Percentiles rank a stretch among this genome's conserved stretches.
Evolutionary conservation across 805 yeast species (phyloP).

Genomic region (Saturnispora serradocipensis): DNA sequence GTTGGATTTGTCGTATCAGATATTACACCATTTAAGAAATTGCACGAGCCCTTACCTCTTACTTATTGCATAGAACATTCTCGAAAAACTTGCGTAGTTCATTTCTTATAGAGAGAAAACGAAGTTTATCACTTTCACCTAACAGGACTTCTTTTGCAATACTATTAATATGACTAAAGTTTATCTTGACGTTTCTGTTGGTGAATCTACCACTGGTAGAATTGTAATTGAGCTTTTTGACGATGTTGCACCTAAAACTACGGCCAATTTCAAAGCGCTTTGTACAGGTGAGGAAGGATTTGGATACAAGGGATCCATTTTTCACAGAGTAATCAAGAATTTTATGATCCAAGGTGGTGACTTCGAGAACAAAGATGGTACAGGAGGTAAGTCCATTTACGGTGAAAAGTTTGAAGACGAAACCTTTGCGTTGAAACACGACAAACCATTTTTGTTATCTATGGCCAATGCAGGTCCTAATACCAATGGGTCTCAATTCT

Average conservation of each 20-base stretch:
- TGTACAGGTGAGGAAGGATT: slow-evolving; percentile 83
- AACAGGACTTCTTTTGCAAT: background rate
- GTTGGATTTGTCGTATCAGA: background rate
- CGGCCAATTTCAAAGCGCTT: slow-evolving; percentile 81
- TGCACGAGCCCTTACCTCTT: too few relatives aligned
- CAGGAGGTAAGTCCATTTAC: slow-evolving; percentile 77
- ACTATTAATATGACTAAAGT: slow-evolving; percentile 37
- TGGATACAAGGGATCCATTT: slow-evolving; percentile 76
- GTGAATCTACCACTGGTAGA: slow-evolving; percentile 62
- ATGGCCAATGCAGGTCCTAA: slow-evolving; percentile 97
- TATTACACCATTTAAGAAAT: too few relatives aligned
- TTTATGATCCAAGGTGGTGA: slow-evolving; percentile 97
- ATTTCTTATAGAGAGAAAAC: background rate
- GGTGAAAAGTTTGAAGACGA: slow-evolving; percentile 90
- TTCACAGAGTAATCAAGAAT: slow-evolving; percentile 83
- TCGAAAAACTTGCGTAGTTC: background rate
- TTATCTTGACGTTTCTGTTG: slow-evolving; percentile 72
- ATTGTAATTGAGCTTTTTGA: slow-evolving; percentile 60
- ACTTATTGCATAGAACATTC: background rate
- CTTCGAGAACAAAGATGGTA: slow-evolving; percentile 62
- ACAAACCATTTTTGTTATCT: slow-evolving; percentile 76
- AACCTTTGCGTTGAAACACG: slow-evolving; percentile 67
- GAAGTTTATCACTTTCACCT: background rate
- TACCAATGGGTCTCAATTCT: slow-evolving; percentile 94
- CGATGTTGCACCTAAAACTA: slow-evolving; percentile 68